Evolutionary conservation across 176 grass and related monocot species (phyloP).

Genomic region (Canna indica): DNA sequence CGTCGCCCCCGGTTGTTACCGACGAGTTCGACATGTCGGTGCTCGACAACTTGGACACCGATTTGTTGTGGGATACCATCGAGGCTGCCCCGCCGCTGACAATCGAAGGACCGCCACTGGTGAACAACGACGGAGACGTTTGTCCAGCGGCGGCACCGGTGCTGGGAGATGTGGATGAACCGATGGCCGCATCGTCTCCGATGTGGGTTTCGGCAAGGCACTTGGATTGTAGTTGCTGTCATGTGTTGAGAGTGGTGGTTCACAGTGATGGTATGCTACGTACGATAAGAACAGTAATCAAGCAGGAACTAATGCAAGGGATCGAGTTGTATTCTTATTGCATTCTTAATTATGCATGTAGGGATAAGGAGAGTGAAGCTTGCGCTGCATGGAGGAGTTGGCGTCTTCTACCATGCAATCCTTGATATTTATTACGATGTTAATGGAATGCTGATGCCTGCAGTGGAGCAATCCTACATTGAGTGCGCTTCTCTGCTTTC

Average conservation of each 20-base stretch:
- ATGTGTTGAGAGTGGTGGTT: constrained; percentile 41
- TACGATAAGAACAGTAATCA: not conserved
- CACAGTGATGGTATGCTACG: constrained; percentile 39
- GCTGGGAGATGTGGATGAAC: not conserved
- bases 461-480: constrained; percentile 17
- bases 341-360: not conserved
- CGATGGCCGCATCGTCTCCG: not conserved
- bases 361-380: constrained; percentile 27
- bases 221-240: constrained; percentile 39
- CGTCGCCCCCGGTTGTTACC: not conserved
- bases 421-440: constrained; percentile 22
- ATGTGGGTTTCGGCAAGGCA: not conserved
- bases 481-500: constrained; percentile 21
- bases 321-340: too few relatives aligned
- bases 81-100: not conserved
- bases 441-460: not conserved
- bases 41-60: not conserved
- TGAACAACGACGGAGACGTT: not conserved
- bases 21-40: constrained; percentile 3
- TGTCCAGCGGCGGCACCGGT: not conserved
- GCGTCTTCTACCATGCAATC: constrained; percentile 38
- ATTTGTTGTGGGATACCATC: not conserved
- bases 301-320: too few relatives aligned
- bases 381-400: constrained; percentile 30
- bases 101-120: not conserved